A percentile compares a stretch with the other conserved stretches of the same genome.
These are phyloP conservation scores for Lunasporangiospora selenospora DNA, from an alignment of 192 early-diverging fungal genomes.

Conservation along the genomic window DNA sequence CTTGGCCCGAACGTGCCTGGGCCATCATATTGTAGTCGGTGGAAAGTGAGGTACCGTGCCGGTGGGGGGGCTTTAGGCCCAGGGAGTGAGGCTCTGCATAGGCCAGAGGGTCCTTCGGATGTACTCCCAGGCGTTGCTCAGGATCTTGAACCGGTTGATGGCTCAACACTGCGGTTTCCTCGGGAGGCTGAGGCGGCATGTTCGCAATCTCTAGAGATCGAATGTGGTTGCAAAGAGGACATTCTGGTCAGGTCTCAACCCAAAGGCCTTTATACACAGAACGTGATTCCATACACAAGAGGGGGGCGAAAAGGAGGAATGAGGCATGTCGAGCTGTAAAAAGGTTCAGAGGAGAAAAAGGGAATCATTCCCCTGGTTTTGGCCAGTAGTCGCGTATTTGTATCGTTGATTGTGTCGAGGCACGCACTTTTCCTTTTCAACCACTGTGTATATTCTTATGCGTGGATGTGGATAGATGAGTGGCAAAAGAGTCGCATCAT, in stretches of 20 bases:
- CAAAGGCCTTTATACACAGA: too few species aligned
- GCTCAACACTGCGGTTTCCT: conserved; percentile 20
- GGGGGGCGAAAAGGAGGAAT: background rate
- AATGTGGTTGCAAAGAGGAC: too few species aligned
- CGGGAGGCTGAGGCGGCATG: conserved; percentile 33
- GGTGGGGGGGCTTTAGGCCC: background rate
- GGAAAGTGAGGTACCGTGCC: background rate
- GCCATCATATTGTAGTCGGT: conserved; percentile 2
- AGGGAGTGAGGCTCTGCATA: background rate
- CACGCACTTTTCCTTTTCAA: too few species aligned
- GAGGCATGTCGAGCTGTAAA: background rate
- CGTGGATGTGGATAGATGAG: too few species aligned
- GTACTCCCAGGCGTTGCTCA: conserved; percentile 11
- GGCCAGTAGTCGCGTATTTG: too few species aligned
- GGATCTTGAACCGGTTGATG: conserved; percentile 12
- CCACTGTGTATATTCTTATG: too few species aligned
- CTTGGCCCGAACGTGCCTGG: too few species aligned
- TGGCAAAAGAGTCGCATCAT: too few species aligned
- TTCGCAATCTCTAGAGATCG: too few species aligned
- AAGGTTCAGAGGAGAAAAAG: background rate
- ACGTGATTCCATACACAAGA: too few species aligned
- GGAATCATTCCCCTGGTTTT: too few species aligned
- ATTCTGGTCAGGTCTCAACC: background rate
- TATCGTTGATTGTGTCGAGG: too few species aligned
- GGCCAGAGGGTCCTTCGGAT: conserved; percentile 21